Evolutionary conservation across 441 rosid genomes (phyloP).

Genomic region (Adansonia grandidieri): DNA sequence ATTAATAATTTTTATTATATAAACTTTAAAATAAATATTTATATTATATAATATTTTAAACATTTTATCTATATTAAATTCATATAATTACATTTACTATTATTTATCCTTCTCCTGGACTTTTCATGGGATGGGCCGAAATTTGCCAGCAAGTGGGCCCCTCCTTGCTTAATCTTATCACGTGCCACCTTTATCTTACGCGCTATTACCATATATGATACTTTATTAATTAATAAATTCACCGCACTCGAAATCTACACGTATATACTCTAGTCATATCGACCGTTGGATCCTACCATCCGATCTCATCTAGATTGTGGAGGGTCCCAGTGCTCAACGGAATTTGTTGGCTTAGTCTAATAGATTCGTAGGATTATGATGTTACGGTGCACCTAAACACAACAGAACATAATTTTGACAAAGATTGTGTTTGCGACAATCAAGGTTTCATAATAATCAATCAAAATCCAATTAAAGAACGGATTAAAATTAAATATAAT

Average conservation of each 20-base stretch:
- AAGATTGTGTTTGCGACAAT: not conserved
- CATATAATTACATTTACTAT: too few relatives aligned
- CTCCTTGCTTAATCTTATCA: not conserved
- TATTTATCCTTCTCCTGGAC: too few relatives aligned
- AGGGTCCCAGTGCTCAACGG: not conserved
- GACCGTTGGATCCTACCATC: constrained; percentile 7
- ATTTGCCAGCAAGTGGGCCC: not conserved
- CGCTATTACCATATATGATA: not conserved
- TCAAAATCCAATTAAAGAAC: not conserved
- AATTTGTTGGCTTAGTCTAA: not conserved
- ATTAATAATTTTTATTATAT: too few relatives aligned
- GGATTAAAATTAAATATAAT: not conserved
- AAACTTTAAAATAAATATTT: too few relatives aligned
- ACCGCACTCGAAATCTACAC: constrained; percentile 16
- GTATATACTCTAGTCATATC: constrained; percentile 11
- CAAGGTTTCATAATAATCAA: not conserved
- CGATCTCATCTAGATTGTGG: not conserved
- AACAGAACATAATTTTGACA: not conserved
- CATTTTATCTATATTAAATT: too few relatives aligned
- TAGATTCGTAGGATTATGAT: not conserved
- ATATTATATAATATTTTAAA: too few relatives aligned
- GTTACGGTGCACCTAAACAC: constrained; percentile 26
- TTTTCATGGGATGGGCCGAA: not conserved
- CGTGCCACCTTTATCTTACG: not conserved
- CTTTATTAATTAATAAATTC: not conserved